A percentile compares a stretch with the other conserved stretches of the same genome.
phyloP scores from a whole-genome alignment of 2,329 filamentous ascomycete species.

The Fusarium hostae region DNA sequence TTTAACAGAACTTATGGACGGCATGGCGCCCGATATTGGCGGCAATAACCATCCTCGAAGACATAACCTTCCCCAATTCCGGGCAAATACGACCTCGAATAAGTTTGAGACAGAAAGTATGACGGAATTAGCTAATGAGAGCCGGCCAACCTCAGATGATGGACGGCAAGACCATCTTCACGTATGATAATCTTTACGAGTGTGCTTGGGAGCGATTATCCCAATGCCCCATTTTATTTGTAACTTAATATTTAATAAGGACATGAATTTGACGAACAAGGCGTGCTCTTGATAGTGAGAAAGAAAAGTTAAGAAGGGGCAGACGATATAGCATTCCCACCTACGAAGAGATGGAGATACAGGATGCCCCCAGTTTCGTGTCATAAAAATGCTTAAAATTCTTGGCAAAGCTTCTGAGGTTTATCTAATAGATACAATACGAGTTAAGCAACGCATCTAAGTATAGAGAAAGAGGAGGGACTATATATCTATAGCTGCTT shows the following conservation, averaged over 20 bases:
- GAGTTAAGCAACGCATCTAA: no score
- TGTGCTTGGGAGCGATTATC: neutral
- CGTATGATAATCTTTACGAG: neutral
- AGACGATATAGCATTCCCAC: no score
- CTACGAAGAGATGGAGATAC: no score
- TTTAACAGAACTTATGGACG: slow-evolving; percentile 50
- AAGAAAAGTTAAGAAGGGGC: neutral
- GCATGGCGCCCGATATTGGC: slow-evolving; percentile 33
- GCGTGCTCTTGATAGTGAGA: neutral
- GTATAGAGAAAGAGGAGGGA: no score
- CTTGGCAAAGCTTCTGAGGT: no score
- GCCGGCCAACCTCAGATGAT: slow-evolving; percentile 52
- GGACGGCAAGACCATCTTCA: slow-evolving; percentile 20
- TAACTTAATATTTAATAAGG: slow-evolving; percentile 17
- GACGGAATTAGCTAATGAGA: slow-evolving; percentile 58
- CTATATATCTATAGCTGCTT: no score
- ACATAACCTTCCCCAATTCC: slow-evolving; percentile 47
- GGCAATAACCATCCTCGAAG: slow-evolving; percentile 15
- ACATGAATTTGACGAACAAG: slow-evolving; percentile 8
- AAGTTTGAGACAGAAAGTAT: slow-evolving; percentile 62
- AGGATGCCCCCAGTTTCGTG: no score
- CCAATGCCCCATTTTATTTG: slow-evolving; percentile 8
- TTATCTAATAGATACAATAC: no score
- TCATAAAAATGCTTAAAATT: no score
- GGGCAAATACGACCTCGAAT: slow-evolving; percentile 36